These are phyloP conservation scores for Daldinia sp. DNA, from an alignment of 2,329 filamentous ascomycete genomes.

Conservation along the genomic window DNA sequence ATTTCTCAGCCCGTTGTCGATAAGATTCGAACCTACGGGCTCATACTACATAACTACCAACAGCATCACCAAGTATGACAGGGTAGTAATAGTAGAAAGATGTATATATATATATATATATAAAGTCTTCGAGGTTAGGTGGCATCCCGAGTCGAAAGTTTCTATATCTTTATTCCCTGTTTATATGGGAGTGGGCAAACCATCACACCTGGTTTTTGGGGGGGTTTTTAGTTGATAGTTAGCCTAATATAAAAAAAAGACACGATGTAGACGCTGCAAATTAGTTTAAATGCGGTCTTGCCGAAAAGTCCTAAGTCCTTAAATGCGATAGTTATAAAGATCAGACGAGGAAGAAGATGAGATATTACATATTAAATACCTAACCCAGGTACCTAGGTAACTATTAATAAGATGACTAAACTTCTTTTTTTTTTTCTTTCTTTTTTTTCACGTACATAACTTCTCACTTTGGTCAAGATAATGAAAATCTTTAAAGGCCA, in stretches of 20 bases:
- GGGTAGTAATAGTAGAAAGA: too few species aligned
- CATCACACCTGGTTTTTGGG: not conserved
- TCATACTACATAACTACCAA: too few species aligned
- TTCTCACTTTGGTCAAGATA: constrained; percentile 9
- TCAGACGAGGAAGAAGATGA: not conserved
- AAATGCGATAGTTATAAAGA: constrained; percentile 1
- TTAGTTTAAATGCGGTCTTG: constrained; percentile 9
- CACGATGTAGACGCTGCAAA: not conserved
- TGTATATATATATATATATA: too few species aligned
- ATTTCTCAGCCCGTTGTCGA: not conserved
- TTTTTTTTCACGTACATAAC: constrained; percentile 3
- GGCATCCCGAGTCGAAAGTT: not conserved
- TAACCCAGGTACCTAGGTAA: too few species aligned
- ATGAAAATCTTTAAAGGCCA: constrained; percentile 4
- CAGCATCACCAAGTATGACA: not conserved
- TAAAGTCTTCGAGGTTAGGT: not conserved
- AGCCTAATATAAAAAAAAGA: not conserved
- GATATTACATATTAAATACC: too few species aligned
- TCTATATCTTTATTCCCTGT: not conserved
- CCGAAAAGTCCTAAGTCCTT: constrained; percentile 6
- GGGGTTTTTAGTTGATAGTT: not conserved
- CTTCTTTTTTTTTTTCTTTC: not conserved
- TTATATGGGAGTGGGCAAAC: not conserved
- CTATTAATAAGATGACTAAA: constrained; percentile 1
- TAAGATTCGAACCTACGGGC: not conserved